Conservation (phyloP, 2,329 filamentous ascomycete genomes). For the Cordyceps tenuipes region DNA sequence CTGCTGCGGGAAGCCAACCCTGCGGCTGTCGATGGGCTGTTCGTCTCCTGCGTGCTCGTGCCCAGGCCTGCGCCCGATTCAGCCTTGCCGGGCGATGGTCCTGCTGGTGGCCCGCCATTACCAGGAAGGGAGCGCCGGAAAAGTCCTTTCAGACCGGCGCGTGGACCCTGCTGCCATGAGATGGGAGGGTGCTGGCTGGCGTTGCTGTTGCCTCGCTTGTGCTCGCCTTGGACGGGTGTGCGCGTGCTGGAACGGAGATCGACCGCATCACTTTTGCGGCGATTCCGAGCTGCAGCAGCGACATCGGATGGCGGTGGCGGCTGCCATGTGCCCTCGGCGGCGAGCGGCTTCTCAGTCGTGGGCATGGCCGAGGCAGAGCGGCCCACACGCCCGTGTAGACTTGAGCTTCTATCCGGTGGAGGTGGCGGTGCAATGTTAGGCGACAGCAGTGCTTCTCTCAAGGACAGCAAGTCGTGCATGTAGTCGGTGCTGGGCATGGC, state of each 20-base stretch:
- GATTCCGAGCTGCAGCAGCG: constrained; percentile 14
- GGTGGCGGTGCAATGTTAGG: constrained; percentile 35
- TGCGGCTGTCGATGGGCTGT: neutral
- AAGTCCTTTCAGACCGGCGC: constrained; percentile 39
- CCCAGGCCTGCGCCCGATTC: neutral
- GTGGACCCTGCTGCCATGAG: constrained; percentile 33
- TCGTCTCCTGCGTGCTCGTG: neutral
- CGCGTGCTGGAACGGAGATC: constrained; percentile 1
- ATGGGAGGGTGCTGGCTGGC: constrained; percentile 39
- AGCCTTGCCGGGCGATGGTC: neutral
- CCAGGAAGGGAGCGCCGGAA: constrained; percentile 41
- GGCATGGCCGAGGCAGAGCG: constrained; percentile 23
- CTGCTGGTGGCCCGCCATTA: constrained; percentile 17
- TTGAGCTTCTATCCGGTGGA: constrained; percentile 45
- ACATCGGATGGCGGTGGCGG: constrained; percentile 14
- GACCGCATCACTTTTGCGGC: constrained; percentile 11
- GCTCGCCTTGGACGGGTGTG: constrained; percentile 18
- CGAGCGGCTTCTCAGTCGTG: constrained; percentile 8
- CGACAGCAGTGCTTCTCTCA: constrained; percentile 31
- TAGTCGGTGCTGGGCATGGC: constrained; percentile 28
- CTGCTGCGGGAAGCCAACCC: constrained; percentile 28
- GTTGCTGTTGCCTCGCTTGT: constrained; percentile 26
- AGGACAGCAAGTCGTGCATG: constrained; percentile 38
- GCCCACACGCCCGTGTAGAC: constrained; percentile 38
- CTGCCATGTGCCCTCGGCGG: constrained; percentile 12